phyloP scores from a whole-genome alignment of 2,329 filamentous ascomycete genomes.

The Mycosphaerelloides madeirae region DNA sequence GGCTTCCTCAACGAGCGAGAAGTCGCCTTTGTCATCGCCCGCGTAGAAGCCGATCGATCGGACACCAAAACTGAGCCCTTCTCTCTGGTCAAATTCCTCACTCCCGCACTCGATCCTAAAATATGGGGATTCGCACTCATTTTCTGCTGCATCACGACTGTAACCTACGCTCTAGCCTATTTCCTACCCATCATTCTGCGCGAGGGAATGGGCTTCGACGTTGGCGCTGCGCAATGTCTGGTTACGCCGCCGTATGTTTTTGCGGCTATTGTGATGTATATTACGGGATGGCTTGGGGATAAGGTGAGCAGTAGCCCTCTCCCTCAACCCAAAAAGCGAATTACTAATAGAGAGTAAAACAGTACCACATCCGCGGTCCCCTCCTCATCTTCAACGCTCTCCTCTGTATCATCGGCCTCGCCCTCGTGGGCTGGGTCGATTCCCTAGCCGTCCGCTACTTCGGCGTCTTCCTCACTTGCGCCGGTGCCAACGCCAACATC shows the following conservation, averaged over 20 bases:
- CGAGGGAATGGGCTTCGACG: constrained; percentile 29
- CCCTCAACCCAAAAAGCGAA: not conserved
- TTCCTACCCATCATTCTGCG: constrained; percentile 38
- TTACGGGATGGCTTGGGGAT: constrained; percentile 25
- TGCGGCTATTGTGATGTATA: constrained; percentile 30
- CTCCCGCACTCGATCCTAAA: constrained; percentile 45
- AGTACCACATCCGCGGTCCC: constrained; percentile 25
- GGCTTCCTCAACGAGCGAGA: constrained; percentile 43
- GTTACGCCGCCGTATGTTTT: constrained; percentile 34
- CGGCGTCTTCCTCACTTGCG: constrained; percentile 70
- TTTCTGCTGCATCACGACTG: constrained; percentile 62
- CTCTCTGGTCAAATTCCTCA: constrained; percentile 44
- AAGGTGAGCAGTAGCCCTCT: constrained; percentile 11
- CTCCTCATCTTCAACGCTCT: constrained; percentile 26
- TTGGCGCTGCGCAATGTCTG: constrained; percentile 26
- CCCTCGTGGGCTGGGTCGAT: constrained; percentile 24
- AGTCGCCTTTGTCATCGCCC: constrained; percentile 43
- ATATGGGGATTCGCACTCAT: constrained; percentile 53
- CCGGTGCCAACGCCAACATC: constrained; percentile 72
- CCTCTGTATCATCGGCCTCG: constrained; percentile 26
- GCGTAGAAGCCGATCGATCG: constrained; percentile 48
- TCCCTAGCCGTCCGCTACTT: constrained; percentile 49
- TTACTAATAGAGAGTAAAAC: not conserved
- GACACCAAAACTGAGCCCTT: constrained; percentile 48
- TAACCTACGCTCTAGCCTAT: constrained; percentile 69